Percentiles rank a stretch among this genome's conserved stretches.
These are phyloP conservation scores for Cladophialophora carrionii DNA, from an alignment of 2,329 filamentous ascomycete genomes.

Conservation along the genomic window DNA sequence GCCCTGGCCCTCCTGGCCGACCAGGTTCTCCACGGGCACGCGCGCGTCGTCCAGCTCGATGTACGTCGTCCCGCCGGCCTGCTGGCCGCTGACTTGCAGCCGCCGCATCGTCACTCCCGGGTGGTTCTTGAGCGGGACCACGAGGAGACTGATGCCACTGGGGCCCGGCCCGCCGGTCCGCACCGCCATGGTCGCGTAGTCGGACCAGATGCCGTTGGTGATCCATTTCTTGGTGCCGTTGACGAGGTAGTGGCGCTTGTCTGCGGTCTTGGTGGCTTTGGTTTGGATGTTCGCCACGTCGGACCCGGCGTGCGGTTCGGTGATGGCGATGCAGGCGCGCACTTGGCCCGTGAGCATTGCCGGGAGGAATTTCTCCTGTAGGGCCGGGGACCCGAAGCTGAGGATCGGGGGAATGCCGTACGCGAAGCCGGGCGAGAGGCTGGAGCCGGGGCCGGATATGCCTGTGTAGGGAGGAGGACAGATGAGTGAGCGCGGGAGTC, in stretches of 20 bases:
- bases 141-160: constrained; percentile 64
- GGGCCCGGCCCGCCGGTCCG: constrained; percentile 66
- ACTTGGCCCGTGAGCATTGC: constrained; percentile 68
- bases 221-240: constrained; percentile 82
- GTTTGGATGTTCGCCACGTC: constrained; percentile 75
- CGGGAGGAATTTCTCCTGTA: constrained; percentile 69
- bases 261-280: constrained; percentile 62
- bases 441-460: constrained; percentile 60
- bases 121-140: constrained; percentile 68
- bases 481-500: background rate
- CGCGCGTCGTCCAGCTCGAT: constrained; percentile 75
- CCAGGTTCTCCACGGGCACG: constrained; percentile 69
- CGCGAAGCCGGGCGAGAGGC: constrained; percentile 68
- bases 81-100: constrained; percentile 66
- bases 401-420: constrained; percentile 73
- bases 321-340: constrained; percentile 74
- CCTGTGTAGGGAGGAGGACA: constrained; percentile 46
- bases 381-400: constrained; percentile 64
- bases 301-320: constrained; percentile 72
- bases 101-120: constrained; percentile 68
- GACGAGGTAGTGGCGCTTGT: constrained; percentile 69
- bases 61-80: constrained; percentile 69
- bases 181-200: constrained; percentile 71
- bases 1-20: constrained; percentile 66
- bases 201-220: constrained; percentile 71